Conservation (phyloP, 2,329 filamentous ascomycete species). For the Trichoderma simmonsii region DNA sequence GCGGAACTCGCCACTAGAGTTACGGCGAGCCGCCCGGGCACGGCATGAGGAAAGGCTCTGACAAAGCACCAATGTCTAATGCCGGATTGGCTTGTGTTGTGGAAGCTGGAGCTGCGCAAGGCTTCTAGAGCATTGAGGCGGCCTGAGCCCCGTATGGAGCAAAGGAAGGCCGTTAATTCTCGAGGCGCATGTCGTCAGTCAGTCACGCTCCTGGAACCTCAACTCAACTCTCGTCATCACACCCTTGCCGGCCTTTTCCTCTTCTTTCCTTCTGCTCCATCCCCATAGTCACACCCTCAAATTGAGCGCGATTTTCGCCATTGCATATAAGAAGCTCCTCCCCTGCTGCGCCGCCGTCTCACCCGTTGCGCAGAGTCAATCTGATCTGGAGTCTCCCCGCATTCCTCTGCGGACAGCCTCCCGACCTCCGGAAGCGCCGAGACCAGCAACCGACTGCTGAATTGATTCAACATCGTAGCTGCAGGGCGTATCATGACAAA, state of each 20-base stretch:
- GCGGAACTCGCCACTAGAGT: constrained; percentile 10
- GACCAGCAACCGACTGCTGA: neutral
- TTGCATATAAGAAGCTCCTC: neutral
- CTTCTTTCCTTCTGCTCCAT: neutral
- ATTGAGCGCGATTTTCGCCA: neutral
- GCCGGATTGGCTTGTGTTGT: neutral
- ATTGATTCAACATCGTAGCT: neutral
- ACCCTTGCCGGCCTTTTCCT: neutral
- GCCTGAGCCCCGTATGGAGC: neutral
- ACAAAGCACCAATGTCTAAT: neutral
- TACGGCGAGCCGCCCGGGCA: constrained; percentile 1
- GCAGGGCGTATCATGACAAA: constrained; percentile 6
- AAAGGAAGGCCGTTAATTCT: neutral
- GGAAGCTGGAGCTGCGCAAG: neutral
- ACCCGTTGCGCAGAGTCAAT: neutral
- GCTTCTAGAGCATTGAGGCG: neutral
- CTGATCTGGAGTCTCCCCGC: neutral
- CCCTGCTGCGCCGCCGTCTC: neutral
- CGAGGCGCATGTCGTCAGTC: neutral
- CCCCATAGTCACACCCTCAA: neutral
- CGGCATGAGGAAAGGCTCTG: neutral
- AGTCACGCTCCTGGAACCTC: neutral
- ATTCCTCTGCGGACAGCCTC: neutral
- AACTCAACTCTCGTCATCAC: neutral
- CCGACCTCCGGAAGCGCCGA: constrained; percentile 1